phyloP scores from a whole-genome alignment of 1,139 yeast genomes.

The Geotrichum klebahnii region DNA sequence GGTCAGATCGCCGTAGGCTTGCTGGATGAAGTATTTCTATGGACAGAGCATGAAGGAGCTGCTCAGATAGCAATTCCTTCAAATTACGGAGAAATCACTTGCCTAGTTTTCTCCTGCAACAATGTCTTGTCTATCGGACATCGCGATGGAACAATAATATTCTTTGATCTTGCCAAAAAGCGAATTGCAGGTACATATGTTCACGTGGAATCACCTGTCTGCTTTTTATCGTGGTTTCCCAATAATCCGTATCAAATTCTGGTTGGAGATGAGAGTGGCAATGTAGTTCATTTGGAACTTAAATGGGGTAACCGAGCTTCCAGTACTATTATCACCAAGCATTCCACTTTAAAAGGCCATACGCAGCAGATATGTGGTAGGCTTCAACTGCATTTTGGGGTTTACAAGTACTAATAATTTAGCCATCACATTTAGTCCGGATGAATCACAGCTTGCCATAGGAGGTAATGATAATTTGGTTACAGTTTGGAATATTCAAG shows the following conservation, averaged over 20 bases:
- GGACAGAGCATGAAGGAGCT: slow-evolving; percentile 58
- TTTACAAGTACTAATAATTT: not conserved
- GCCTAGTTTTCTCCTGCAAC: slow-evolving; percentile 45
- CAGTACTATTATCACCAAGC: slow-evolving; percentile 26
- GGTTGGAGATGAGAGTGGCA: slow-evolving; percentile 70
- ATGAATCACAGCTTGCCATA: slow-evolving; percentile 52
- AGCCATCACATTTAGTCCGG: slow-evolving; percentile 54
- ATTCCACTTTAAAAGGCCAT: slow-evolving; percentile 28
- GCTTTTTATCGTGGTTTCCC: slow-evolving; percentile 63
- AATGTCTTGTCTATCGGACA: slow-evolving; percentile 58
- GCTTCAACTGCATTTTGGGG: not conserved
- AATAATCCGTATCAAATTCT: slow-evolving; percentile 43
- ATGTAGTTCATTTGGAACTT: slow-evolving; percentile 44
- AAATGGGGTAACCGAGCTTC: slow-evolving; percentile 26
- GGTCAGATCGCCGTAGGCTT: slow-evolving; percentile 67
- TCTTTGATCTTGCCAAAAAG: slow-evolving; percentile 39
- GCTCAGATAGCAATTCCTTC: slow-evolving; percentile 23
- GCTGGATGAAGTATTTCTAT: slow-evolving; percentile 55
- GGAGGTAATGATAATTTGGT: slow-evolving; percentile 76
- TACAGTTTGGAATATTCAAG: slow-evolving; percentile 58
- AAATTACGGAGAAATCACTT: slow-evolving; percentile 45
- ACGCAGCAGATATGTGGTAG: slow-evolving; percentile 22
- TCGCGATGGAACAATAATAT: slow-evolving; percentile 46
- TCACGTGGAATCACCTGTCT: slow-evolving; percentile 46
- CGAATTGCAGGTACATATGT: slow-evolving; percentile 32